Conservation (phyloP, 2,329 filamentous ascomycete genomes). For the Ilyonectria destructans region DNA sequence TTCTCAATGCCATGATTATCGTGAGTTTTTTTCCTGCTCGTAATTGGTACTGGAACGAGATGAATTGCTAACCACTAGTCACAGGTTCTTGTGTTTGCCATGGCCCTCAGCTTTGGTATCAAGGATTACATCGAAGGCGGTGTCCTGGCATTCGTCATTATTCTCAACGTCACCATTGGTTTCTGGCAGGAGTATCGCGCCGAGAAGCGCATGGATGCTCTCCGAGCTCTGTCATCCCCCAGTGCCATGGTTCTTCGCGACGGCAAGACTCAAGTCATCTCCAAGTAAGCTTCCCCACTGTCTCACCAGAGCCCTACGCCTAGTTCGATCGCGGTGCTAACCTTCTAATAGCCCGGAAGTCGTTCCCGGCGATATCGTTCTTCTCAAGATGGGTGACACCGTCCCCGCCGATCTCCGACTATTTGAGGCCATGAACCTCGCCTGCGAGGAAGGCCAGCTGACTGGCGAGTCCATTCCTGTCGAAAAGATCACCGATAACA, state of each 20-base stretch:
- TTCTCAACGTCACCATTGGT: slow-evolving; percentile 79
- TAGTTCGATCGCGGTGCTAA: slow-evolving; percentile 32
- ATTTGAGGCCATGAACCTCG: slow-evolving; percentile 83
- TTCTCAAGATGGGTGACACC: slow-evolving; percentile 80
- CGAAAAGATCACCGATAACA: slow-evolving; percentile 73
- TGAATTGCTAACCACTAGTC: slow-evolving; percentile 14
- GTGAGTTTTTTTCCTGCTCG: slow-evolving; percentile 57
- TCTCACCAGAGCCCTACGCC: too few relatives aligned
- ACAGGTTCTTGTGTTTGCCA: slow-evolving; percentile 84
- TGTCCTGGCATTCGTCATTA: slow-evolving; percentile 77
- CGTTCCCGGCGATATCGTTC: slow-evolving; percentile 80
- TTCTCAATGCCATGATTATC: slow-evolving; percentile 85
- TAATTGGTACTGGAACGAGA: neutral
- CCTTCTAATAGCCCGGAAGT: slow-evolving; percentile 67
- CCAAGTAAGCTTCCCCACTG: slow-evolving; percentile 64
- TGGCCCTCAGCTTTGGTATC: slow-evolving; percentile 80
- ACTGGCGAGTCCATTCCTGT: slow-evolving; percentile 84
- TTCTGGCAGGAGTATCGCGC: slow-evolving; percentile 77
- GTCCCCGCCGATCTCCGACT: slow-evolving; percentile 81
- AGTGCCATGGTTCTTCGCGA: slow-evolving; percentile 75
- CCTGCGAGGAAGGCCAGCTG: slow-evolving; percentile 84
- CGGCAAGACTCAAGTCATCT: slow-evolving; percentile 70
- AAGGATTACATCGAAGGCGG: slow-evolving; percentile 78
- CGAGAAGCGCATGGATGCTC: slow-evolving; percentile 78
- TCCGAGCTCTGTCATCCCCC: slow-evolving; percentile 74